Base-by-base conservation (phyloP, 2,329 filamentous ascomycete genomes). In the Endoconidiophora polonica region DNA sequence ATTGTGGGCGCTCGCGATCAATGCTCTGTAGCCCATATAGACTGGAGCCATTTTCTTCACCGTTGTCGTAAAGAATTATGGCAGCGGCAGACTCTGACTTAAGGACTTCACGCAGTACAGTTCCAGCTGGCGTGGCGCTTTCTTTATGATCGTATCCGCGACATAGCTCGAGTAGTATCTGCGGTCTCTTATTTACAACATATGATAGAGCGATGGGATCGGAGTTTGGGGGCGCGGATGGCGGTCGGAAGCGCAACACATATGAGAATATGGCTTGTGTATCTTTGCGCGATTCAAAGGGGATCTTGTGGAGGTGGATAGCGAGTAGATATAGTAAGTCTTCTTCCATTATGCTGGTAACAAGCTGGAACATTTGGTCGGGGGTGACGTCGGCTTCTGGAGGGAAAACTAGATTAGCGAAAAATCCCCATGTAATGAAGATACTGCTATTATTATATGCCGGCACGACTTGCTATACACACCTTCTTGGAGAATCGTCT, bases 241-340 rank as follows among this genome's bases (percentile, higher is more conserved):
- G 71, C 4, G 83, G 83, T 56, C 85, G 84, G 70, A 91, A 95
- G 56, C 88, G 85, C 62, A 95, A 86, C 57, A 93, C 83, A 63
- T 90, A 91, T 39, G 87, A 94, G 68, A 96, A 91, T 62, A 95
- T 91, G 55, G 91, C 85, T 63, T 95, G 90, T 10, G 86, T 85
- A 61, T 95, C 90, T 69, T 95, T 96, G 60, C 90, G 81, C 37
- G 88, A 86, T 68, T 98, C 91, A 69, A 98, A 98, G 0, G 90
- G 87, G 3, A 98, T 75, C 47, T 81, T 77, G 65, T 86, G 79
- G 43, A 98, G 82, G 61, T 83, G 83, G 54, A 81, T 74, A 18
- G 90, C 86, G 52, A 98, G 80, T 47, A 84, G 72, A 58, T 84
- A 84, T 41, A 98, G 78, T 5, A 98, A 73, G 63, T 94, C 87